Conservation (phyloP, 75 land plant species). For the Selaginella tamariscina region DNA sequence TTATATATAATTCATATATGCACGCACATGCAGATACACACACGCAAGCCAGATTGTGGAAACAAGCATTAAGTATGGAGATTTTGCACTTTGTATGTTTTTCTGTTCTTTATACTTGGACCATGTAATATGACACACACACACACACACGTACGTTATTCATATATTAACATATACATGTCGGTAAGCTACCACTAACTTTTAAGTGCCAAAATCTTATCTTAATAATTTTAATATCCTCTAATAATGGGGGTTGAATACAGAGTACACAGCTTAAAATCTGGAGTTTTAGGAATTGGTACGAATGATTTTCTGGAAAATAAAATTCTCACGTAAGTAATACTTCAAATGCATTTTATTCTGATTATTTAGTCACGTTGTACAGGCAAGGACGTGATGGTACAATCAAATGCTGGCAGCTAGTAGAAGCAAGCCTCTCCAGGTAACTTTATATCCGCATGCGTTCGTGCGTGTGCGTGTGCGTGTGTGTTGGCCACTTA, state of each 20-base stretch:
- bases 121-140: too few species aligned
- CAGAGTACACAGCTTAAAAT: slow-evolving; percentile 62
- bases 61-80: not conserved
- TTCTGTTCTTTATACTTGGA: too few species aligned
- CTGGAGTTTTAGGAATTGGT: slow-evolving; percentile 64
- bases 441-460: too few species aligned
- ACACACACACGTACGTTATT: too few species aligned
- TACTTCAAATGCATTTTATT: too few species aligned
- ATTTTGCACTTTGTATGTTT: not conserved
- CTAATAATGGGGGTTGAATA: not conserved
- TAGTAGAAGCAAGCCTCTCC: slow-evolving; percentile 51
- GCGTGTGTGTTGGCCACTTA: not conserved
- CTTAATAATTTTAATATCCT: not conserved
- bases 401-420: slow-evolving; percentile 73
- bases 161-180: too few species aligned
- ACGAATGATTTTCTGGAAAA: slow-evolving; percentile 34
- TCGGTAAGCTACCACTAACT: not conserved
- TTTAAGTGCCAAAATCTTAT: too few species aligned
- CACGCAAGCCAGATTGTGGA: not conserved
- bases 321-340: slow-evolving; percentile 45
- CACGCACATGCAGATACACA: not conserved
- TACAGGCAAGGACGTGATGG: slow-evolving; percentile 86
- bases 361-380: slow-evolving; percentile 1
- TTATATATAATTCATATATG: too few species aligned
- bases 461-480: too few species aligned